Conservation (phyloP, 2,329 filamentous ascomycete species). For the Chaetomiaceae sp. region DNA sequence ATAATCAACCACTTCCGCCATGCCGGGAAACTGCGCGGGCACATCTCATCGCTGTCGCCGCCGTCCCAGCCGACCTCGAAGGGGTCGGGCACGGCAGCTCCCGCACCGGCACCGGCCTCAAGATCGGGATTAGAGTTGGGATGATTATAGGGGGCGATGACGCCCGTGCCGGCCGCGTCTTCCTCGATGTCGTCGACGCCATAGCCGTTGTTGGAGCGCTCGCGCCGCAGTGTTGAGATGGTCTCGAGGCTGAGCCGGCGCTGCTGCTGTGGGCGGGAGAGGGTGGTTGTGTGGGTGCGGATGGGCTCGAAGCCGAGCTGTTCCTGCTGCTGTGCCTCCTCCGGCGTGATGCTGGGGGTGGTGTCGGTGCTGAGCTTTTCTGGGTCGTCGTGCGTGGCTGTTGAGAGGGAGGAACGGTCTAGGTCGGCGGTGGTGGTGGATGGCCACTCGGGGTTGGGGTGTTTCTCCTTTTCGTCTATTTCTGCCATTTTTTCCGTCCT, state of each 20-base stretch:
- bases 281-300: slow-evolving; percentile 25
- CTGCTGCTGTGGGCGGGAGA: neutral
- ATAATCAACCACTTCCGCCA: slow-evolving; percentile 77
- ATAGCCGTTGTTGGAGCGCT: slow-evolving; percentile 43
- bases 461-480: neutral
- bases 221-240: slow-evolving; percentile 27
- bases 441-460: neutral
- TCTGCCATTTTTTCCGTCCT: neutral
- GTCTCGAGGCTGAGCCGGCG: slow-evolving; percentile 13
- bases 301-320: slow-evolving; percentile 2
- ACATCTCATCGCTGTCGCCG: slow-evolving; percentile 64
- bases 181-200: slow-evolving; percentile 34
- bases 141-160: slow-evolving; percentile 9
- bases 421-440: neutral
- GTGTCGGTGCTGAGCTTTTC: neutral
- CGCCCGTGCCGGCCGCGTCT: neutral
- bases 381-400: neutral
- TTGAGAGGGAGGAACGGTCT: too few species aligned
- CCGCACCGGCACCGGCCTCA: neutral
- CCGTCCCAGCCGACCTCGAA: slow-evolving; percentile 71
- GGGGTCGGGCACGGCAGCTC: slow-evolving; percentile 35
- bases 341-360: neutral
- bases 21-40: slow-evolving; percentile 63
- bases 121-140: too few species aligned
- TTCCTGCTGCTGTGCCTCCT: too few species aligned